Percentiles rank a stretch among this genome's conserved stretches.
phyloP scores from a whole-genome alignment of 2,329 filamentous ascomycete species.

The Trichoderma koningiopsis region DNA sequence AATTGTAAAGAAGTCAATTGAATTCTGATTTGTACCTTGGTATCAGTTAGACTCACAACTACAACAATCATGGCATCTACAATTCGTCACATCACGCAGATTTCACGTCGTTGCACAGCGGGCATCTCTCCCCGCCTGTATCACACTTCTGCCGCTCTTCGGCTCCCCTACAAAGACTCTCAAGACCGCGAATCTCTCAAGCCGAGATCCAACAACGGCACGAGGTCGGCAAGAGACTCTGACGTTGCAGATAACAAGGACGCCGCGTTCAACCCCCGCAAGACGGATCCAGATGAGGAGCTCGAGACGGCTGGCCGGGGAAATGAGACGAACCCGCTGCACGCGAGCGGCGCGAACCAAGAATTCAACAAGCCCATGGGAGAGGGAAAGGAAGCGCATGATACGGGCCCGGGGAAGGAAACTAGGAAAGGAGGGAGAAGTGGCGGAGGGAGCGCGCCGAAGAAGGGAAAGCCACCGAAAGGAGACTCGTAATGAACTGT shows the following conservation, averaged over 20 bases:
- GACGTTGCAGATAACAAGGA: conserved; percentile 56
- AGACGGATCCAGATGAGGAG: conserved; percentile 67
- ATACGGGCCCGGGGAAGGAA: conserved; percentile 39
- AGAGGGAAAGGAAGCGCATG: conserved; percentile 40
- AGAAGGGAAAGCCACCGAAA: conserved; percentile 33
- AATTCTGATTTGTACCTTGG: background rate
- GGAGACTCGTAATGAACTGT: background rate
- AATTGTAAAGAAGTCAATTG: background rate
- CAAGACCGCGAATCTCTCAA: conserved; percentile 65
- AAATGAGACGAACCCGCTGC: conserved; percentile 39
- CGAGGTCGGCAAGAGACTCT: conserved; percentile 67
- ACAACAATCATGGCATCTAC: conserved; percentile 26
- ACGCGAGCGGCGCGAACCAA: conserved; percentile 50
- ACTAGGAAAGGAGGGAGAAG: conserved; percentile 42
- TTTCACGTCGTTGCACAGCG: conserved; percentile 23
- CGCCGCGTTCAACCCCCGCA: conserved; percentile 68
- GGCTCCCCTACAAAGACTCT: conserved; percentile 51
- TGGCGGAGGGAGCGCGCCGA: conserved; percentile 35
- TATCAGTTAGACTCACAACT: background rate
- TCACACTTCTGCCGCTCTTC: conserved; percentile 36
- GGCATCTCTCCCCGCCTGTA: conserved; percentile 33
- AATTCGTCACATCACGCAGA: conserved; percentile 28
- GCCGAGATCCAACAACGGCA: conserved; percentile 66
- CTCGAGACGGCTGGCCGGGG: conserved; percentile 46
- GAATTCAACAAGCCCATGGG: conserved; percentile 45